These are phyloP conservation scores for Boletus rubropictus DNA, from an alignment of 768 basidiomycete species.

Conservation along the genomic window DNA sequence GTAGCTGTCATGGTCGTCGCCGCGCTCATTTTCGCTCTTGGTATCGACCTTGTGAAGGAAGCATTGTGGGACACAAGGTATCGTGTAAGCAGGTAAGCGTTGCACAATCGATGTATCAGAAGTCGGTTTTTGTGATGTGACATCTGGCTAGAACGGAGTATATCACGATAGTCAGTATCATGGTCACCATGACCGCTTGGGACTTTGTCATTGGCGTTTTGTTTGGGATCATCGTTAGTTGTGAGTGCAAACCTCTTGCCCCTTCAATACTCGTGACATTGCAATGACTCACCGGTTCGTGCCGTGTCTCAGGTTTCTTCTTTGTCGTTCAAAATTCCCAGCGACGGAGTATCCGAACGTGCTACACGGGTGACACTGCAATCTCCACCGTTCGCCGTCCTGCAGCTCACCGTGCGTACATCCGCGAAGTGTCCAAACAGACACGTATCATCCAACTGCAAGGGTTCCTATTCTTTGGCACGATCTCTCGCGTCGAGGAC, in stretches of 20 bases:
- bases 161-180: slow-evolving; percentile 78
- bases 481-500: slow-evolving; percentile 85
- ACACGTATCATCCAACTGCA: slow-evolving; percentile 85
- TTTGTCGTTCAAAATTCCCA: slow-evolving; percentile 97
- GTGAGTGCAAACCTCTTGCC: slow-evolving; percentile 37
- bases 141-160: slow-evolving; percentile 56
- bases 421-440: slow-evolving; percentile 89
- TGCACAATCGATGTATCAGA: neutral
- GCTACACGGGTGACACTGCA: slow-evolving; percentile 77
- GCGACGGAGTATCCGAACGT: slow-evolving; percentile 72
- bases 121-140: slow-evolving; percentile 1
- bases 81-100: slow-evolving; percentile 67
- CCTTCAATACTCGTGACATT: neutral
- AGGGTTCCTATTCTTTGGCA: slow-evolving; percentile 93
- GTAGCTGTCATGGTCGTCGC: slow-evolving; percentile 88
- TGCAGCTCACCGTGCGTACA: slow-evolving; percentile 78
- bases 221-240: slow-evolving; percentile 88
- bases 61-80: slow-evolving; percentile 94
- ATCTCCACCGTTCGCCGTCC: slow-evolving; percentile 91
- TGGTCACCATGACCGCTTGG: slow-evolving; percentile 88
- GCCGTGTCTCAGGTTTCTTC: slow-evolving; percentile 59
- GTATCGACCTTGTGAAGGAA: slow-evolving; percentile 91
- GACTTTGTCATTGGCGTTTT: slow-evolving; percentile 93
- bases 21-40: slow-evolving; percentile 89
- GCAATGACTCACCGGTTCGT: neutral